Evolutionary conservation across 2,329 filamentous ascomycete genomes (phyloP), one percentile per base, ranked within the genome.

Genomic region (Trichophyton benhamiae): DNA sequence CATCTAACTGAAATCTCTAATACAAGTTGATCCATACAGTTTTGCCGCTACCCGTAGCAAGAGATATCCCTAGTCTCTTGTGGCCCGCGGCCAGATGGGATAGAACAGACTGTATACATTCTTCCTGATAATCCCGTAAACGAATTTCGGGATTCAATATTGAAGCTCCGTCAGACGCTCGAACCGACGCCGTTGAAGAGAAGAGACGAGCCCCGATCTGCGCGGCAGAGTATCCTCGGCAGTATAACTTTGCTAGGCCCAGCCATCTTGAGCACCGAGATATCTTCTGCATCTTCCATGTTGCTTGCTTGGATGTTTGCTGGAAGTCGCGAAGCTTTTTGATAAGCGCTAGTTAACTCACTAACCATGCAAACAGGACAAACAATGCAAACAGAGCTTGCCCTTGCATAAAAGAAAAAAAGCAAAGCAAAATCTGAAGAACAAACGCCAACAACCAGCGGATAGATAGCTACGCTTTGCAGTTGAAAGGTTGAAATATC

Each of bases 41-140:
- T 73, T 96, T 96, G 4, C 91, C 91, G 65, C 88, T 85, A 0
- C 91, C 91, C 2, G 91, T 96, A 2, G 91, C 91, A 41, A 96
- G 74, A 0, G 91, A 96, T 3, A 96, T 82, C 0, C 91, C 91
- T 1, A 96, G 76, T 5, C 91, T 82, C 68, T 88, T 91, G 66
- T 91, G 84, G 0, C 91, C 91, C 38, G 82, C 75, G 2, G 82
- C 72, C 0, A 95, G 72, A 61, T 90, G 84, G 1, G 80, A 75
- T 1, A 95, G 75, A 2, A 96, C 88, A 0, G 90, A 85, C 68
- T 88, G 83, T 63, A 96, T 95, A 70, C 89, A 95, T 79, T 96
- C 90, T 77, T 94, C 86, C 72, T 96, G 91, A 70, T 96, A 96
- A 67, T 87, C 80, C 66, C 91, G 87, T 48, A 95, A 83, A 61